phyloP scores from a whole-genome alignment of 495 filamentous ascomycete genomes.

The Penicillium antarcticum region DNA sequence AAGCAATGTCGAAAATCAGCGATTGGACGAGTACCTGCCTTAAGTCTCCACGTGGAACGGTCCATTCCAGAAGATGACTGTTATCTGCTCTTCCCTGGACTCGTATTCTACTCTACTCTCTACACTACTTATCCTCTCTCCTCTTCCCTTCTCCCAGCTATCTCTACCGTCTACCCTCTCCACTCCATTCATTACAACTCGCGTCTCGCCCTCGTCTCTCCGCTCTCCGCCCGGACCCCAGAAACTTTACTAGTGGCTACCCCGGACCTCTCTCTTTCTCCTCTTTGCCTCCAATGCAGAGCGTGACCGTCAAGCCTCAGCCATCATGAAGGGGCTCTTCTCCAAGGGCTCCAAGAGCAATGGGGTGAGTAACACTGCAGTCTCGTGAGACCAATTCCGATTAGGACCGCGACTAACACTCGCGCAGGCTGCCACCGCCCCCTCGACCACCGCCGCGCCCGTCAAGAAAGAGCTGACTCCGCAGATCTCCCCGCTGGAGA shows the following conservation, averaged over 20 bases:
- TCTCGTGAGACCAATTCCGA: slow-evolving; percentile 15
- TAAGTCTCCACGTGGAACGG: slow-evolving; percentile 25
- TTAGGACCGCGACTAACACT: slow-evolving; percentile 14
- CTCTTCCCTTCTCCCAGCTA: too few relatives aligned
- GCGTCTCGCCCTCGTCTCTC: background rate
- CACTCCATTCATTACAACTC: too few relatives aligned
- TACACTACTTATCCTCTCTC: too few relatives aligned
- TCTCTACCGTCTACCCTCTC: too few relatives aligned
- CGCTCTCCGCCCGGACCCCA: slow-evolving; percentile 1
- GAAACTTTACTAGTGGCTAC: slow-evolving; percentile 3
- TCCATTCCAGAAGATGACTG: background rate
- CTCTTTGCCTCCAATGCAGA: slow-evolving; percentile 28
- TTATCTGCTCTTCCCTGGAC: background rate
- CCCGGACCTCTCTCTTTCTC: slow-evolving; percentile 6
- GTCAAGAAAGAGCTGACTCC: slow-evolving; percentile 69
- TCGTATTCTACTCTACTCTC: too few relatives aligned
- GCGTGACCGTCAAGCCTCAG: slow-evolving; percentile 19
- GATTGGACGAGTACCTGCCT: slow-evolving; percentile 28
- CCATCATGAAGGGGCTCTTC: slow-evolving; percentile 45
- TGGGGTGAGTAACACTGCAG: slow-evolving; percentile 35
- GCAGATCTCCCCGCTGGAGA: slow-evolving; percentile 77
- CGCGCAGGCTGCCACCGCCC: slow-evolving; percentile 39
- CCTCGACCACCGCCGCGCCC: slow-evolving; percentile 38
- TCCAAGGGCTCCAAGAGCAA: slow-evolving; percentile 38
- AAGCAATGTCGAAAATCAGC: slow-evolving; percentile 15